Base-by-base conservation (phyloP, 352 stramenopile genomes). In the Phytophthora tentaculata region DNA sequence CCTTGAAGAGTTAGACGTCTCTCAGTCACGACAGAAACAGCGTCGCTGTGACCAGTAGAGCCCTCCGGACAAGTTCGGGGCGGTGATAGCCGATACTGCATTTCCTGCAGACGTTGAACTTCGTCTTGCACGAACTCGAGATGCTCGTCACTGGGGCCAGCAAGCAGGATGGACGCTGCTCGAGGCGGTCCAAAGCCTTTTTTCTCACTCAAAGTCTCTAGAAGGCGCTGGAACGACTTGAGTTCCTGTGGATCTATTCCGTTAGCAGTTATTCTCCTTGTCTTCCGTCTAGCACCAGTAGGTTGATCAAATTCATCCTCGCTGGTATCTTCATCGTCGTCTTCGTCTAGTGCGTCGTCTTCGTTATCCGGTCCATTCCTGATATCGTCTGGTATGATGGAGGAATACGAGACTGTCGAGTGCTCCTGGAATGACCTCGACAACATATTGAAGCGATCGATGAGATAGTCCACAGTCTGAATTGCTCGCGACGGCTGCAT, bases 371-470 rank as follows among this genome's bases (percentile, higher is more conserved):
- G 32, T 43, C 14, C 35, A 43, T 43, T 43, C 35, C 32, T 39
- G 32, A 43, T 10, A 43, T 43, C 35, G n/a, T 43, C 35, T 43
- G 35, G 35, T n/a, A 43, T 53, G 13, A 26, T 39, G 4, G 22
- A 28, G 7, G 48, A 3, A 29, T 56, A 61, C 5, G 51, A 32
- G 10, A 47, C 20, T 8, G 39, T 43, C 4, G 64, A 54, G 26
- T 74, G 26, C 44, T 28, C 60, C 23, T 64, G 5, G 56, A 83
- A 82, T 5, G 76, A 84, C 49, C 79, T 79, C 2, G 77, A 71
- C 2, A 93, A 64, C 29, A 80, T 68, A 39, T 90, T 89, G 58
- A 93, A 94, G 56, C 80, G 78, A 19, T 81, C 71, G 29, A 94
- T 94, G 39, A 94, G 75, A 24, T 71, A 76, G 54, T 92, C 80